Evolutionary conservation across 371 early-diverging fungal genomes (phyloP), one percentile per base, ranked within the genome.

Genomic region (Mucor irregularis): DNA sequence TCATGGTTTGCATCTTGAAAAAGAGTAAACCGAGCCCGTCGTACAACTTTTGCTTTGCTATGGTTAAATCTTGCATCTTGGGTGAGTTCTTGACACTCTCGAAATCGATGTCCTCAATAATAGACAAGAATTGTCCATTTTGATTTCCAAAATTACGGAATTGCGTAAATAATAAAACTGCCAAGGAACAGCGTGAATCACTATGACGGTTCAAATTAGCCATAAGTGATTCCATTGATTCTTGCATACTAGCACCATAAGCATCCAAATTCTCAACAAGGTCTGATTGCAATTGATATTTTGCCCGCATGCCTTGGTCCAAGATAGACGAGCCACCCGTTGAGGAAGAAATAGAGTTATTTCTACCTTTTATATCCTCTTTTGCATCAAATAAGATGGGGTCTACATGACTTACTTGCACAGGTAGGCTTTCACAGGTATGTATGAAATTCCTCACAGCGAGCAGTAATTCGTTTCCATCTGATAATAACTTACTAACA

Each of bases 391-490:
- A 7, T 8, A 58, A 33, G 4, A 66, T 11, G 25, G 81, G 80
- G 26, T 83, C 84, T 10, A 76, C 73, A 24, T 72, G 68, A 25
- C 76, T 71, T 7, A 87, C 69, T 0, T 64, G 47, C 5, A 96
- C 79, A n/a, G 85, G 82, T 10, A 74, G 76, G 21, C 78, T 85
- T 66, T 91, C 86, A 14, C 93, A 92, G 0, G 87, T 85, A 24
- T 69, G 74, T 11, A 90, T 84, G 68, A 94, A 96, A 26, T 88
- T 84, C 22, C 89, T 84, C 3, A 92, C 87, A 3, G 90, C 80
- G 5, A 83, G 64, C 24, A 92, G 73, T 4, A 95, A 76, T 42
- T 91, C 92, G 30, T 70, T 65, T 5, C 64, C 57, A 48, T 74
- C 71, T 0, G 63, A 35, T 5, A 74, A 53, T 26, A 78, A 40